A percentile compares a stretch with the other conserved stretches of the same genome.
phyloP scores from a whole-genome alignment of 164 flowering plant species.

The Liriodendron chinense region DNA sequence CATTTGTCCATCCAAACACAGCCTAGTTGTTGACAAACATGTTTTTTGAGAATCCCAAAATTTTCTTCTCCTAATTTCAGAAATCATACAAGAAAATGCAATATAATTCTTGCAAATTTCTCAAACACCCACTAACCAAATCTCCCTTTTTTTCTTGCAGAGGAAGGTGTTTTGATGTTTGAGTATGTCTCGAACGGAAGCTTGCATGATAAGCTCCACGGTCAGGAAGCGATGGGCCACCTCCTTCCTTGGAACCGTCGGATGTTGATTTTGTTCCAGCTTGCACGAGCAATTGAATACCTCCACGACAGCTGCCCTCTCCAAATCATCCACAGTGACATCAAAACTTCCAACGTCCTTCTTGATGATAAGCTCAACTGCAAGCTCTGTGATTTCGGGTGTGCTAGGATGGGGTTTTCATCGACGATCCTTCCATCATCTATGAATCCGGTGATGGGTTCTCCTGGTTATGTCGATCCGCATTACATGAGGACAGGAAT shows the following conservation, averaged over 20 bases:
- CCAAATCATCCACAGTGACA: constrained; percentile 71
- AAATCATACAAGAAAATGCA: not conserved
- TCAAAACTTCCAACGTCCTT: constrained; percentile 75
- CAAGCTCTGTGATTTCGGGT: constrained; percentile 82
- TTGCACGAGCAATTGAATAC: constrained; percentile 58
- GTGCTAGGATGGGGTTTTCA: constrained; percentile 64
- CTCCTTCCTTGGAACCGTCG: constrained; percentile 56
- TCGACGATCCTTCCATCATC: constrained; percentile 34
- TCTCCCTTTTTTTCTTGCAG: constrained; percentile 26
- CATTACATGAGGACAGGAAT: constrained; percentile 71
- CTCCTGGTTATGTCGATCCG: constrained; percentile 81
- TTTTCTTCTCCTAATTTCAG: too few species aligned
- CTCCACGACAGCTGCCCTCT: constrained; percentile 54
- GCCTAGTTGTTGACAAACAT: too few species aligned
- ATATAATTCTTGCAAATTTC: not conserved
- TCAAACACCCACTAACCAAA: not conserved
- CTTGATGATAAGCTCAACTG: constrained; percentile 51
- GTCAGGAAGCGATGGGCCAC: not conserved
- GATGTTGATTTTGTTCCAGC: constrained; percentile 56
- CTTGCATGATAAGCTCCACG: constrained; percentile 60
- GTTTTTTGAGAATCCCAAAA: not conserved
- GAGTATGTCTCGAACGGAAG: constrained; percentile 60
- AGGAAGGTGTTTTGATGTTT: constrained; percentile 57
- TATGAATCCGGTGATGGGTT: constrained; percentile 45
- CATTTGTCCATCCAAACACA: too few species aligned